Percentiles rank a stretch among this genome's conserved stretches.
Conservation (phyloP, 2,329 filamentous ascomycete genomes). For the Calonectria montana region DNA sequence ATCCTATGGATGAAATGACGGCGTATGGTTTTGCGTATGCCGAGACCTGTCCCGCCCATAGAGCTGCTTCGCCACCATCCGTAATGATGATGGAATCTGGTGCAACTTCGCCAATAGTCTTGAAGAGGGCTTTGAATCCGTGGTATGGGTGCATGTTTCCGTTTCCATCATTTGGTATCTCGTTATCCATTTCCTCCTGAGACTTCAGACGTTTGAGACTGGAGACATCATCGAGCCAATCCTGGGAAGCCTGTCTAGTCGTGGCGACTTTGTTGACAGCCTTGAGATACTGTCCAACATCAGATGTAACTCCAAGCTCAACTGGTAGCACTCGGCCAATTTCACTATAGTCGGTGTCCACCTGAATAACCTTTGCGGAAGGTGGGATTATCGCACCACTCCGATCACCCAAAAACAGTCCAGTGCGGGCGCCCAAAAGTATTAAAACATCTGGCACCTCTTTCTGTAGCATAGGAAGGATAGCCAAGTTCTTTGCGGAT, state of each 20-base stretch:
- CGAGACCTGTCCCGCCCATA: not conserved
- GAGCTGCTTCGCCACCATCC: not conserved
- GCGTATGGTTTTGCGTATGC: not conserved
- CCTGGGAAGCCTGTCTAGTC: not conserved
- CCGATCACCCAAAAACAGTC: not conserved
- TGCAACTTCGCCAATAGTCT: not conserved
- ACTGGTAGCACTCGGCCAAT: not conserved
- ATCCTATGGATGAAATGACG: not conserved
- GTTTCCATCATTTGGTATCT: not conserved
- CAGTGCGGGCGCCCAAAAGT: not conserved
- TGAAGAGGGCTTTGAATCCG: not conserved
- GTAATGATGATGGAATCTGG: not conserved
- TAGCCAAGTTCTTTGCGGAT: not conserved
- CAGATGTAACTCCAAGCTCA: not conserved
- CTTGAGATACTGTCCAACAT: not conserved
- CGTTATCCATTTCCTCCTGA: not conserved
- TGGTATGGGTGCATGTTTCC: conserved; percentile 1
- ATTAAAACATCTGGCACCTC: not conserved
- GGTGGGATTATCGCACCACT: not conserved
- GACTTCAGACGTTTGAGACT: not conserved
- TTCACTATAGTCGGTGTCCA: not conserved
- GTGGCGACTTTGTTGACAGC: not conserved
- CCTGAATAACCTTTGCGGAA: not conserved
- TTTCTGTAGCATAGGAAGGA: not conserved
- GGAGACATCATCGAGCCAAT: not conserved